These are phyloP conservation scores for Blastobotrys raffinosifermentans DNA, from an alignment of 1,139 yeast species.

Conservation along the genomic window DNA sequence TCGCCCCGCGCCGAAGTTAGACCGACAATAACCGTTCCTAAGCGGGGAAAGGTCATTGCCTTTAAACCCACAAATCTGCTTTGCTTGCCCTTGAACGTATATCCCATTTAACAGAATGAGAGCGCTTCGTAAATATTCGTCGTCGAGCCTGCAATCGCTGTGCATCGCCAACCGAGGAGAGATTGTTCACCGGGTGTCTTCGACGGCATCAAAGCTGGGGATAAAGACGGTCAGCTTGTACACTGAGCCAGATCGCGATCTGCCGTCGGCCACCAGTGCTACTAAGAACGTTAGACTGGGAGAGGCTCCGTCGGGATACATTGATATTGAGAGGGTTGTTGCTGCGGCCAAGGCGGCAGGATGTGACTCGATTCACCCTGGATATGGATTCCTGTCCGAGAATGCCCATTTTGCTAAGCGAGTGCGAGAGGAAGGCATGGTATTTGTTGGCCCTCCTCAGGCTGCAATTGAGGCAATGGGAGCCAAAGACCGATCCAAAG, in stretches of 20 bases:
- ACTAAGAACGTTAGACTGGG: slow-evolving; percentile 35
- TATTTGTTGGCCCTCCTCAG: slow-evolving; percentile 44
- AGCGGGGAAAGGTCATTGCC: too few relatives aligned
- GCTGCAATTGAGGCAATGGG: slow-evolving; percentile 35
- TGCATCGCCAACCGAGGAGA: slow-evolving; percentile 46
- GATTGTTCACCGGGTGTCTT: slow-evolving; percentile 41
- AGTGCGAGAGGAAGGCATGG: slow-evolving; percentile 35
- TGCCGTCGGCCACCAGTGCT: slow-evolving; percentile 38
- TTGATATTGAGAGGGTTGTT: slow-evolving; percentile 40
- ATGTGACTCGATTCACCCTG: slow-evolving; percentile 43
- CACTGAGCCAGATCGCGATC: slow-evolving; percentile 40
- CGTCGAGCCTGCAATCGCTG: slow-evolving; percentile 31
- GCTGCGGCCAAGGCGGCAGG: slow-evolving; percentile 36
- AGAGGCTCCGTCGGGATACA: slow-evolving; percentile 39
- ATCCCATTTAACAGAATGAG: too few relatives aligned
- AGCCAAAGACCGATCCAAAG: slow-evolving; percentile 32
- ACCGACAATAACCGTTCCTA: too few relatives aligned
- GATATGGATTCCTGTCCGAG: slow-evolving; percentile 43
- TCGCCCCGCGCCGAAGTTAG: too few relatives aligned
- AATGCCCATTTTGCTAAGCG: slow-evolving; percentile 40
- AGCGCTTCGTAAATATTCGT: too few relatives aligned
- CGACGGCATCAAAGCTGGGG: slow-evolving; percentile 36
- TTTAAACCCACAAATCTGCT: too few relatives aligned
- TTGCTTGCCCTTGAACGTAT: too few relatives aligned
- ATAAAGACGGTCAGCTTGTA: slow-evolving; percentile 39